These are phyloP conservation scores for Fusarium beomiforme DNA, from an alignment of 2,329 filamentous ascomycete species.

Conservation along the genomic window DNA sequence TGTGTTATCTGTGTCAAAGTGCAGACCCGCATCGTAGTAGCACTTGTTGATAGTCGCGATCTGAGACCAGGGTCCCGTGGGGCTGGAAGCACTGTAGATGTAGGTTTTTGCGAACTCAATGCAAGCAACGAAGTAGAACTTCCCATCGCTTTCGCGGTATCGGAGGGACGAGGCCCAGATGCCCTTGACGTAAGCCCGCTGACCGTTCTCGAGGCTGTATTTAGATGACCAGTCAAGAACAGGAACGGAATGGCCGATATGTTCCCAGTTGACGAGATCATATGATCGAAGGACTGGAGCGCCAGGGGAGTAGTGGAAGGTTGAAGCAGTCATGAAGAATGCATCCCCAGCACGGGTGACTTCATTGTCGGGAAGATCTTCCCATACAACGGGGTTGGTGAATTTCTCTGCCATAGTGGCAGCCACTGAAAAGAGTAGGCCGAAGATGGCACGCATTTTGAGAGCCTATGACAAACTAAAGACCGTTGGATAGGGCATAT, in stretches of 20 bases:
- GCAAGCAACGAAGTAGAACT: constrained; percentile 50
- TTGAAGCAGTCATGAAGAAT: constrained; percentile 66
- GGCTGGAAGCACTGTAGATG: constrained; percentile 59
- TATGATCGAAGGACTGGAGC: constrained; percentile 65
- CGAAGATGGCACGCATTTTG: constrained; percentile 15
- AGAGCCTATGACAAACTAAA: background rate
- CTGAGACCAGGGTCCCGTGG: constrained; percentile 55
- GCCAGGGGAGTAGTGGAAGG: constrained; percentile 65
- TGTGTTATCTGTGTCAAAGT: constrained; percentile 64
- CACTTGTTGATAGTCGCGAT: constrained; percentile 57
- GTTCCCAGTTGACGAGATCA: constrained; percentile 64
- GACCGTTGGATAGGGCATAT: no score
- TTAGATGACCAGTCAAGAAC: constrained; percentile 9
- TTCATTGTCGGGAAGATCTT: constrained; percentile 65
- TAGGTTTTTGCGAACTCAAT: constrained; percentile 56
- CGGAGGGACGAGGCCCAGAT: constrained; percentile 60
- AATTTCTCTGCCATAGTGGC: background rate
- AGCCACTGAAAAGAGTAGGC: background rate
- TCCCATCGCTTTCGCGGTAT: constrained; percentile 18
- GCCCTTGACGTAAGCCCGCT: constrained; percentile 60
- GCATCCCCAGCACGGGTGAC: constrained; percentile 59
- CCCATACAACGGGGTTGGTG: constrained; percentile 47
- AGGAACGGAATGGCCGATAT: constrained; percentile 54
- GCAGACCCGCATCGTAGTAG: constrained; percentile 66
- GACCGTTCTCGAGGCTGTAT: constrained; percentile 48